phyloP scores from a whole-genome alignment of 1,139 yeast genomes.

The Saccharomyces hybrid region DNA sequence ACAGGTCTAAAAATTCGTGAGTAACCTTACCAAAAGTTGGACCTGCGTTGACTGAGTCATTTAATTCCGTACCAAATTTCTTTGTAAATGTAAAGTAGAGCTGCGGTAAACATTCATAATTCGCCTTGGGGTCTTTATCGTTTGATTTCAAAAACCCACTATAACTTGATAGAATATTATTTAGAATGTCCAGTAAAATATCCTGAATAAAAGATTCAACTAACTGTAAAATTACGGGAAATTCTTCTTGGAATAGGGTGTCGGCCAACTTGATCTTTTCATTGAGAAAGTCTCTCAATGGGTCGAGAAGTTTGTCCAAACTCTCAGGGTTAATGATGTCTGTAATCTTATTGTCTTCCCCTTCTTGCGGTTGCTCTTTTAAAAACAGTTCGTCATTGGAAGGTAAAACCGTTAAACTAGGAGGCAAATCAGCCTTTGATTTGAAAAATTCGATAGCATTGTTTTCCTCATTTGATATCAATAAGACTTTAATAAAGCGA shows the following conservation, averaged over 20 bases:
- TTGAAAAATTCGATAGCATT: conserved; percentile 41
- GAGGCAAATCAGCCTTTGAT: conserved; percentile 39
- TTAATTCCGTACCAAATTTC: conserved; percentile 24
- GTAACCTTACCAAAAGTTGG: conserved; percentile 25
- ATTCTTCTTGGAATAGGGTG: conserved; percentile 30
- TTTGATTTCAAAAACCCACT: conserved; percentile 12
- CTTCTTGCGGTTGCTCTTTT: neutral
- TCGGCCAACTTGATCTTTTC: conserved; percentile 32
- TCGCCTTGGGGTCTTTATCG: conserved; percentile 11
- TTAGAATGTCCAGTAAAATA: conserved; percentile 36
- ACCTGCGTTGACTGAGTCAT: conserved; percentile 31
- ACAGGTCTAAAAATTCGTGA: conserved; percentile 31
- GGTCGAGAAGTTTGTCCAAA: conserved; percentile 14
- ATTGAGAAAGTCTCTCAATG: conserved; percentile 18
- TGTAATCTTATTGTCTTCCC: neutral
- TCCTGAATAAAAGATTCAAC: conserved; percentile 44
- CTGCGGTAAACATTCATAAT: conserved; percentile 23
- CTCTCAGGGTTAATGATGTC: neutral
- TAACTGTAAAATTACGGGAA: conserved; percentile 33
- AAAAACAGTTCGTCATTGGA: conserved; percentile 14
- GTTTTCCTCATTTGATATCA: conserved; percentile 37
- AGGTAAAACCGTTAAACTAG: conserved; percentile 27
- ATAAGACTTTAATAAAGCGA: conserved; percentile 34
- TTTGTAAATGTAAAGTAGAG: conserved; percentile 25
- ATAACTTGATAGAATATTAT: neutral